Conservation (phyloP, 768 basidiomycete species). For the Amanita rubescens region DNA sequence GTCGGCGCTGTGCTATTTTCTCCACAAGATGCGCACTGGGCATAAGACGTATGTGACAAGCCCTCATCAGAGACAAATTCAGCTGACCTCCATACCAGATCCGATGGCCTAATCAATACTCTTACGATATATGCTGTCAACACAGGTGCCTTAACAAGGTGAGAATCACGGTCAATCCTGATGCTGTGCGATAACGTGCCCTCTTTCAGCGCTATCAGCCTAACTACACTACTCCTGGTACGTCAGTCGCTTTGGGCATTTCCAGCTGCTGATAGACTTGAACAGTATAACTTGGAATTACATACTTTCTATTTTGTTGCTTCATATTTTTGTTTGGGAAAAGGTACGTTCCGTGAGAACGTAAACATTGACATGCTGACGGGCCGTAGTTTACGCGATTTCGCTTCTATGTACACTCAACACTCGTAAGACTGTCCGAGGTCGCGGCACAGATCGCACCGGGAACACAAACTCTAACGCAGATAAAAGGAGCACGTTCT, state of each 20-base stretch:
- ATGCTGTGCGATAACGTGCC: neutral
- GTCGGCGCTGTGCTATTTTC: slow-evolving; percentile 42
- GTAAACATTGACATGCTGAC: neutral
- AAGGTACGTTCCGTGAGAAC: slow-evolving; percentile 31
- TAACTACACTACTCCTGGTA: slow-evolving; percentile 32
- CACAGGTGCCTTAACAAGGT: slow-evolving; percentile 57
- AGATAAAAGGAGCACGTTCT: slow-evolving; percentile 12
- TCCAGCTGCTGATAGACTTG: slow-evolving; percentile 1
- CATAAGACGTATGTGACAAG: slow-evolving; percentile 26
- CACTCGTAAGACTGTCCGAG: slow-evolving; percentile 44
- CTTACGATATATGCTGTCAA: slow-evolving; percentile 56
- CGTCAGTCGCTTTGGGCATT: slow-evolving; percentile 1
- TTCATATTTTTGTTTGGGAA: slow-evolving; percentile 52
- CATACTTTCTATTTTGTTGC: slow-evolving; percentile 48
- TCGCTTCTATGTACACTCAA: slow-evolving; percentile 42
- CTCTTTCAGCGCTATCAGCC: slow-evolving; percentile 32
- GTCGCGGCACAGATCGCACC: slow-evolving; percentile 41
- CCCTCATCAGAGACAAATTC: neutral
- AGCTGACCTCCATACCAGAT: slow-evolving; percentile 15
- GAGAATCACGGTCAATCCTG: slow-evolving; percentile 8
- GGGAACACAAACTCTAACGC: slow-evolving; percentile 16
- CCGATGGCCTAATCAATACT: slow-evolving; percentile 48
- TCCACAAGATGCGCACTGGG: slow-evolving; percentile 46
- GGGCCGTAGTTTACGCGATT: slow-evolving; percentile 30
- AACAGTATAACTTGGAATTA: slow-evolving; percentile 42